Evolutionary conservation across 371 early-diverging fungal species (phyloP).

Genomic region (Capniomyces stellatus): DNA sequence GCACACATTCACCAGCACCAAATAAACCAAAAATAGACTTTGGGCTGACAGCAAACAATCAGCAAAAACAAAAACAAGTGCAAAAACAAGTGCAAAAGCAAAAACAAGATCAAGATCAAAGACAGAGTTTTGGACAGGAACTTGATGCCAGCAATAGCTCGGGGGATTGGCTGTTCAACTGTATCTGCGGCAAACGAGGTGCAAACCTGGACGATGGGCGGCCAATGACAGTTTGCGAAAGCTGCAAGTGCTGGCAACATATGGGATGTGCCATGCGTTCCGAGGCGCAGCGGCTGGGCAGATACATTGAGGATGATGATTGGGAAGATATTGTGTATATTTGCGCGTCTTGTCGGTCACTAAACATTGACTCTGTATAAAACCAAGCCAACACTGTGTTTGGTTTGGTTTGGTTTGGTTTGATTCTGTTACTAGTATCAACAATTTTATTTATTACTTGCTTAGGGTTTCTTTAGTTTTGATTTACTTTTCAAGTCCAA

Average conservation of each 20-base stretch:
- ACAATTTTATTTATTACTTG: no score
- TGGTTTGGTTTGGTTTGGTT: no score
- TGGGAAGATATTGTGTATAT: constrained; percentile 18
- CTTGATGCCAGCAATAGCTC: background rate
- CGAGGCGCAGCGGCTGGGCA: constrained; percentile 7
- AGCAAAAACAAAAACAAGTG: background rate
- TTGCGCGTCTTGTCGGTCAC: constrained; percentile 9
- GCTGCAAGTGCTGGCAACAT: constrained; percentile 31
- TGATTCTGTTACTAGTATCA: no score
- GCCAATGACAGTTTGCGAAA: constrained; percentile 30
- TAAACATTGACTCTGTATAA: background rate
- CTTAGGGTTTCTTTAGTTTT: no score
- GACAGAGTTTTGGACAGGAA: background rate
- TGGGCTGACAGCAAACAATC: no score
- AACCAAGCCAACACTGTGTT: background rate
- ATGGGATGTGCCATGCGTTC: constrained; percentile 20
- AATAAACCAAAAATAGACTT: no score
- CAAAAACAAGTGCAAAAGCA: background rate
- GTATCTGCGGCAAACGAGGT: constrained; percentile 11
- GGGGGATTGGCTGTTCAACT: constrained; percentile 16
- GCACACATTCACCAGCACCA: no score
- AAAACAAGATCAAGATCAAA: background rate
- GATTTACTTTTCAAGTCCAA: no score
- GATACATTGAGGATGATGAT: constrained; percentile 15
- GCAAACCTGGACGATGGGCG: constrained; percentile 25